A percentile compares a stretch with the other conserved stretches of the same genome.
These are phyloP conservation scores for Starmera amethionina DNA, from an alignment of 805 yeast genomes.

Conservation along the genomic window DNA sequence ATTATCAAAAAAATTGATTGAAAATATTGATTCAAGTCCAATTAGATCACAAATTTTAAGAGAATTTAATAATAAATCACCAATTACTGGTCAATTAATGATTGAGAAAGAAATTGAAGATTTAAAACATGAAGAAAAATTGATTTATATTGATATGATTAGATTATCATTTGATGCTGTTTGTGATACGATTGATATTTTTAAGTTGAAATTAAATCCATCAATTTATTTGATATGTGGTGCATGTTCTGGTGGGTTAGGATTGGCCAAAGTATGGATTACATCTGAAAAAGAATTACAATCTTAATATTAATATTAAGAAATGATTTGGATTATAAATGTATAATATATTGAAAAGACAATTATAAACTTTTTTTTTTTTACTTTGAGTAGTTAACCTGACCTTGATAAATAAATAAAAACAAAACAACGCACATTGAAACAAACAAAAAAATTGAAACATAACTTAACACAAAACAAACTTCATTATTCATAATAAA, in stretches of 20 bases:
- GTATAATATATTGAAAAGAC: too few relatives aligned
- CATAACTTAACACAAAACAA: too few relatives aligned
- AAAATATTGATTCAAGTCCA: slow-evolving; percentile 16
- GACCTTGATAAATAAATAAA: too few relatives aligned
- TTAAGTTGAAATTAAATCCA: slow-evolving; percentile 23
- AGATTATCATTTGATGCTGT: slow-evolving; percentile 36
- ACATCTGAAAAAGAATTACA: slow-evolving; percentile 8
- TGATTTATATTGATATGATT: slow-evolving; percentile 29
- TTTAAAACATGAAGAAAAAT: slow-evolving; percentile 24
- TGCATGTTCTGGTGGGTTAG: slow-evolving; percentile 14
- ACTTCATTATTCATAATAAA: too few relatives aligned
- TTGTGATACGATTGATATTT: slow-evolving; percentile 38
- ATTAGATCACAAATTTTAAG: slow-evolving; percentile 20
- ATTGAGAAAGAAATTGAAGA: slow-evolving; percentile 20
- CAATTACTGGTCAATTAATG: slow-evolving; percentile 3
- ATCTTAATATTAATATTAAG: too few relatives aligned
- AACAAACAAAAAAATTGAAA: too few relatives aligned
- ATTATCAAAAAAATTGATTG: slow-evolving; percentile 29
- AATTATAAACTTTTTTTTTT: too few relatives aligned
- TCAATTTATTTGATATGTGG: slow-evolving; percentile 14
- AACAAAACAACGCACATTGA: too few relatives aligned
- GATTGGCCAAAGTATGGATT: slow-evolving; percentile 17
- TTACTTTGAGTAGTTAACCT: too few relatives aligned
- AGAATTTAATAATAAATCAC: slow-evolving; percentile 18
- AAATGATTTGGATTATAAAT: too few relatives aligned